These are phyloP conservation scores for Solanum clarkiae DNA, from an alignment of 257 asterid genomes.

Conservation along the genomic window DNA sequence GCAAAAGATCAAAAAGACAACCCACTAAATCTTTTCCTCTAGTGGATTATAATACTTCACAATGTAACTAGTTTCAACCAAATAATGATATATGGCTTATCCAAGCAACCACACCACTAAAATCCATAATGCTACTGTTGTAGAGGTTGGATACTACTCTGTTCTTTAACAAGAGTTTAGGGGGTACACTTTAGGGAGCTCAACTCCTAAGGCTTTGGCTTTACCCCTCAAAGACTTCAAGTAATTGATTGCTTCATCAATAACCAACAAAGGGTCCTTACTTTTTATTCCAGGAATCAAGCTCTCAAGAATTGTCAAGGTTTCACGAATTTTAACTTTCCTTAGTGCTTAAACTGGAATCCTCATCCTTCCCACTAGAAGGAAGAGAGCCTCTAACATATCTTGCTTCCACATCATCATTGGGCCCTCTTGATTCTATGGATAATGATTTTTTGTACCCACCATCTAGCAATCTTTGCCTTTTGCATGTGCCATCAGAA, in stretches of 20 bases:
- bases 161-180: not conserved
- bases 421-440: not conserved
- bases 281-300: conserved; percentile 41
- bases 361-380: not conserved
- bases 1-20: conserved; percentile 10
- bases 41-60: conserved; percentile 15
- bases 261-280: conserved; percentile 47
- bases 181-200: not conserved
- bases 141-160: not conserved
- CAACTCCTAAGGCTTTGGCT: conserved; percentile 35
- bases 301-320: conserved; percentile 34
- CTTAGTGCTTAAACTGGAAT: conserved; percentile 5
- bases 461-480: conserved; percentile 58
- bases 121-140: not conserved
- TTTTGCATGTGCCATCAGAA: conserved; percentile 37
- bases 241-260: conserved; percentile 56
- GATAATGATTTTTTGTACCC: conserved; percentile 44
- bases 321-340: conserved; percentile 33
- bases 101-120: not conserved
- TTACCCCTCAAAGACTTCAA: conserved; percentile 47
- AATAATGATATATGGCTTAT: not conserved
- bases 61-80: not conserved
- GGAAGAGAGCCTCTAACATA: conserved; percentile 9
- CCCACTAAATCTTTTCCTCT: conserved; percentile 19
- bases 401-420: conserved; percentile 18